Evolutionary conservation across 352 stramenopile species (phyloP).

Genomic region (Albugo laibachii): DNA sequence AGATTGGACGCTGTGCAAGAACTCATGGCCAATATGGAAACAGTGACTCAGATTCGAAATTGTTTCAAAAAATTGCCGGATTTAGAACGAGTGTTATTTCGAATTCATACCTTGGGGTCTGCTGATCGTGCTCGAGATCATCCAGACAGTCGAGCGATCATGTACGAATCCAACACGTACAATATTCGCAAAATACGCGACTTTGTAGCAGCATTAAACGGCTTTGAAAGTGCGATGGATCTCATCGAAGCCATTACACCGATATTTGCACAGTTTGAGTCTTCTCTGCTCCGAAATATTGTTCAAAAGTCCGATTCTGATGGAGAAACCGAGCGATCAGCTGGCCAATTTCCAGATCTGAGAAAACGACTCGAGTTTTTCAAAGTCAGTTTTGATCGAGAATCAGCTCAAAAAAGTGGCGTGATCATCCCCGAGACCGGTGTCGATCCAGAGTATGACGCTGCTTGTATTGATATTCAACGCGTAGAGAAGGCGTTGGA

Average conservation of each 20-base stretch:
- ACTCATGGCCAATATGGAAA: slow-evolving; percentile 49
- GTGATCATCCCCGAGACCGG: slow-evolving; percentile 87
- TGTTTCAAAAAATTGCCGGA: slow-evolving; percentile 86
- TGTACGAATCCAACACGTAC: slow-evolving; percentile 95
- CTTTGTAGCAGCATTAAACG: slow-evolving; percentile 80
- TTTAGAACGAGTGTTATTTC: slow-evolving; percentile 90
- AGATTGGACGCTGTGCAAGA: slow-evolving; percentile 93
- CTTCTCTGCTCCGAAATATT: slow-evolving; percentile 27
- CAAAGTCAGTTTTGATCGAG: slow-evolving; percentile 91
- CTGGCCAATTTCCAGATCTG: slow-evolving; percentile 81
- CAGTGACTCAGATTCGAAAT: slow-evolving; percentile 62
- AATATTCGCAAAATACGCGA: slow-evolving; percentile 95
- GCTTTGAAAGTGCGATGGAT: slow-evolving; percentile 65
- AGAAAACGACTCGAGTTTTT: slow-evolving; percentile 88
- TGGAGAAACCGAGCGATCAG: not conserved
- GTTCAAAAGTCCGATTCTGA: too few relatives aligned
- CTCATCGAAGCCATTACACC: slow-evolving; percentile 70
- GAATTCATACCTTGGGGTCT: slow-evolving; percentile 91
- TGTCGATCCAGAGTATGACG: slow-evolving; percentile 90
- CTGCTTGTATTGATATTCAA: slow-evolving; percentile 73
- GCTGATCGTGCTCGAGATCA: slow-evolving; percentile 70
- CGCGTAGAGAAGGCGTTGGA: slow-evolving; percentile 80
- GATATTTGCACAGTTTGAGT: slow-evolving; percentile 31
- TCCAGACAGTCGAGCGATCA: slow-evolving; percentile 90
- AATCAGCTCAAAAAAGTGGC: slow-evolving; percentile 74